Evolutionary conservation across 106 monocot species (phyloP), one percentile per base, ranked within the genome.

Genomic region (Dendrobium catenatum): DNA sequence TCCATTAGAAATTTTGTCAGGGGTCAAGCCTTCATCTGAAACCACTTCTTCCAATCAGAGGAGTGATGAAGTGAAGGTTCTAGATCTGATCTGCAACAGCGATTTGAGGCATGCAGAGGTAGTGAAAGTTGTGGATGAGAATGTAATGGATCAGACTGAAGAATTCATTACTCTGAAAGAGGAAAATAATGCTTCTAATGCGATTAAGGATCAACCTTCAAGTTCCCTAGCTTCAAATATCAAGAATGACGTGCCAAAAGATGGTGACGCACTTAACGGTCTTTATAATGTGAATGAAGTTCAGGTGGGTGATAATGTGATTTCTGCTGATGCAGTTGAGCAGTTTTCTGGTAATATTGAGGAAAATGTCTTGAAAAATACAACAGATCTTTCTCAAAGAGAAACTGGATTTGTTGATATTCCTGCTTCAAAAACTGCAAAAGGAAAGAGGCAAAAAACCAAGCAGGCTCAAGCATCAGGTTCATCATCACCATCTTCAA

Each of bases 1-100:
- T 80, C 98, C 98, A 64, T 91, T 88, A 16, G 93, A 93, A 87
- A 89, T 93, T 55, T 78, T 95, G 68, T 88, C 93, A 68, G 92
- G 91, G 67, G 87, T 83, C 27, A 72, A 85, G 56, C 78, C 91
- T 68, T 85, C 88, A 20, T 78, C 88, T 80, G 92, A 89, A 55
- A 87, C 48, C 31, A 73, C 59, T 68, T 55, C 54, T 74, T 80
- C 68, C 44, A 85, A 29, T 79, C 83, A 82, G 55, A 77, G 56
- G 42, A 68, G 5, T 77, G 79, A 84, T 48, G 87, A 90, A 83
- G 68, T 78, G 40, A 94, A 79, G 59, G 66, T 77, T 79, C 83
- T 81, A 84, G 86, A 90, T 81, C 66, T 79, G 43, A 68, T 59
- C 40, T 67, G 29, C 51, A 84, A 46, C 79, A 85, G 84, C 72